Conservation (phyloP, 2,329 filamentous ascomycete species). For the Neonectria magnoliae region DNA sequence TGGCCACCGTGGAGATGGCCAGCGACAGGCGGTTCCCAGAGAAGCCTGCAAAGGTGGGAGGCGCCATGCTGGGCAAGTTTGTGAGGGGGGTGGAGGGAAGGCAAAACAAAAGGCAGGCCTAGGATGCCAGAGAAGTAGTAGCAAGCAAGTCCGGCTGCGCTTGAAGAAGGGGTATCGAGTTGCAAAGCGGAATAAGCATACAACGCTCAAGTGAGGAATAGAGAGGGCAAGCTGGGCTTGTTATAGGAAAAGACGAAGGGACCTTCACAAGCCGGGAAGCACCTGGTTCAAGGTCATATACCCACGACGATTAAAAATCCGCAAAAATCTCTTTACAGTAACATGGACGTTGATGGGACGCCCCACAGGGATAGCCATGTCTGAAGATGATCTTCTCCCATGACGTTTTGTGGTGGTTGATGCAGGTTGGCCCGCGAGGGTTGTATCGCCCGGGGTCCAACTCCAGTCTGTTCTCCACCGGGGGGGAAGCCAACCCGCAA, state of each 20-base stretch:
- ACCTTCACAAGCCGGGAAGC: not conserved
- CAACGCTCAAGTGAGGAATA: not conserved
- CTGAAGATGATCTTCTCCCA: slow-evolving; percentile 33
- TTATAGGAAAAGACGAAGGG: not conserved
- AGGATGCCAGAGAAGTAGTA: slow-evolving; percentile 2
- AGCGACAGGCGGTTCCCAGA: slow-evolving; percentile 66
- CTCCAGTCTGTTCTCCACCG: not conserved
- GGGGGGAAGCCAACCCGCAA: not conserved
- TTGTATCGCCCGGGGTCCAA: slow-evolving; percentile 3
- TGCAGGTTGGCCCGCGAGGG: slow-evolving; percentile 14
- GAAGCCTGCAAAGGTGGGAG: slow-evolving; percentile 67
- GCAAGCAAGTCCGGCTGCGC: slow-evolving; percentile 36
- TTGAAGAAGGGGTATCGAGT: not conserved
- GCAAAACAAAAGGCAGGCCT: slow-evolving; percentile 10
- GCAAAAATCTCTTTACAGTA: slow-evolving; percentile 11
- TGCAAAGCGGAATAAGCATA: not conserved
- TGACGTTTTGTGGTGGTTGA: not conserved
- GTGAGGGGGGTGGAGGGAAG: not conserved
- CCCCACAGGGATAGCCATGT: slow-evolving; percentile 30
- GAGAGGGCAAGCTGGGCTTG: not conserved
- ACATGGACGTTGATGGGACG: slow-evolving; percentile 19
- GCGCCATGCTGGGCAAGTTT: slow-evolving; percentile 54
- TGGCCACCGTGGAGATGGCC: slow-evolving; percentile 69
- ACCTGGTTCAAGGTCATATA: slow-evolving; percentile 21
- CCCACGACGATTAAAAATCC: slow-evolving; percentile 8